Conservation (phyloP, 257 asterid genomes). For the Ilex aquifolium region DNA sequence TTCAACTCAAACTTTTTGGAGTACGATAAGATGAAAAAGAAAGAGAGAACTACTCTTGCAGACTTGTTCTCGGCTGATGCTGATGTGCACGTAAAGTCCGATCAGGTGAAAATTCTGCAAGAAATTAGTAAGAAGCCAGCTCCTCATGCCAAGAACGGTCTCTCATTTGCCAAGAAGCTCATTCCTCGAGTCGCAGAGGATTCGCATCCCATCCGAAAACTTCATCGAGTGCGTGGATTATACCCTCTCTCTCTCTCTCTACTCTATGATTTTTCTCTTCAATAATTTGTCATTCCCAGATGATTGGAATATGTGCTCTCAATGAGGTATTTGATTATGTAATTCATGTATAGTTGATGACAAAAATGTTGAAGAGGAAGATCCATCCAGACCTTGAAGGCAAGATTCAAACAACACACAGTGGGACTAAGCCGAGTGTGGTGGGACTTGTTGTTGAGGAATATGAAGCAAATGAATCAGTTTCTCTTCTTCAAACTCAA, state of each 20-base stretch:
- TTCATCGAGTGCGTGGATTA: constrained; percentile 36
- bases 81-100: background rate
- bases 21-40: constrained; percentile 16
- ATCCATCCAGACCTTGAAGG: constrained; percentile 50
- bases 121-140: background rate
- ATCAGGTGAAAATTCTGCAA: background rate
- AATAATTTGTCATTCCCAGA: too few relatives aligned
- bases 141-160: constrained; percentile 10
- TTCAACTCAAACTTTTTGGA: background rate
- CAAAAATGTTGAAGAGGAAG: constrained; percentile 60
- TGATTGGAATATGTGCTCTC: background rate
- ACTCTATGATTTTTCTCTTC: background rate
- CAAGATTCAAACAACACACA: constrained; percentile 6
- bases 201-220: constrained; percentile 41
- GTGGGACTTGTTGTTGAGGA: constrained; percentile 7
- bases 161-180: constrained; percentile 27
- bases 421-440: constrained; percentile 4
- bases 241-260: background rate
- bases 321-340: background rate
- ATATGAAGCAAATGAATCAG: constrained; percentile 20
- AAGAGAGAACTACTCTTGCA: constrained; percentile 55
- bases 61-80: constrained; percentile 56
- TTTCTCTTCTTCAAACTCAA: constrained; percentile 37
- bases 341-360: constrained; percentile 31
- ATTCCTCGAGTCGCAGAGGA: constrained; percentile 26